Conservation (phyloP, 2,329 filamentous ascomycete species). For the Talaromyces sp. region DNA sequence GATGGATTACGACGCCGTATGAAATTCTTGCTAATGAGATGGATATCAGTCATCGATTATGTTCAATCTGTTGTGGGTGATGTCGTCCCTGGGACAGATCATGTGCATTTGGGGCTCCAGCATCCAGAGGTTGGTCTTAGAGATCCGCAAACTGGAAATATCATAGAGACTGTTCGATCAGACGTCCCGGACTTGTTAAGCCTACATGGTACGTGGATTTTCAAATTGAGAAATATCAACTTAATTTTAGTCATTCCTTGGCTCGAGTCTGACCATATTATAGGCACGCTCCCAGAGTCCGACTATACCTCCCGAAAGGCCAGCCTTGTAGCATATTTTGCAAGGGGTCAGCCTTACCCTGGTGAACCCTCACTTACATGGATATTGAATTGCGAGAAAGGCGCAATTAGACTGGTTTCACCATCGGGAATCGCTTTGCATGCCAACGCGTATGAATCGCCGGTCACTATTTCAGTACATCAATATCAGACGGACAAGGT, state of each 20-base stretch:
- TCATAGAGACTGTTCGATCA: constrained; percentile 3
- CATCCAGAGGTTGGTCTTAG: constrained; percentile 5
- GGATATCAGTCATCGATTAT: neutral
- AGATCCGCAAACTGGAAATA: neutral
- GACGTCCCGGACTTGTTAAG: constrained; percentile 11
- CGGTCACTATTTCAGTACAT: constrained; percentile 12
- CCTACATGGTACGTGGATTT: neutral
- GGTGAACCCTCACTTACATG: constrained; percentile 7
- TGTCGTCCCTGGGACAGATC: constrained; percentile 3
- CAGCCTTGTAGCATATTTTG: constrained; percentile 10
- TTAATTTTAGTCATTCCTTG: no score
- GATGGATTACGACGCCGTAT: neutral
- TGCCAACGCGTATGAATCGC: constrained; percentile 1
- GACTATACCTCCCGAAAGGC: neutral
- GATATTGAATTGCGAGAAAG: constrained; percentile 11
- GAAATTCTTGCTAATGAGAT: neutral
- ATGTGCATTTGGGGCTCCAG: constrained; percentile 8
- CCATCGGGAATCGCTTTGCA: constrained; percentile 10
- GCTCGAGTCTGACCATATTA: neutral
- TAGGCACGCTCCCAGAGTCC: neutral
- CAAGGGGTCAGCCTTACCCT: constrained; percentile 6
- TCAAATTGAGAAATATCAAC: neutral
- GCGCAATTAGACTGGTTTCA: constrained; percentile 2
- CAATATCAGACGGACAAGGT: constrained; percentile 8
- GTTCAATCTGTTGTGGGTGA: constrained; percentile 31